Percentiles rank a stretch among this genome's conserved stretches.
These are phyloP conservation scores for Cenchrus fungigraminus DNA, from an alignment of 176 grass and related monocot species.

Conservation along the genomic window DNA sequence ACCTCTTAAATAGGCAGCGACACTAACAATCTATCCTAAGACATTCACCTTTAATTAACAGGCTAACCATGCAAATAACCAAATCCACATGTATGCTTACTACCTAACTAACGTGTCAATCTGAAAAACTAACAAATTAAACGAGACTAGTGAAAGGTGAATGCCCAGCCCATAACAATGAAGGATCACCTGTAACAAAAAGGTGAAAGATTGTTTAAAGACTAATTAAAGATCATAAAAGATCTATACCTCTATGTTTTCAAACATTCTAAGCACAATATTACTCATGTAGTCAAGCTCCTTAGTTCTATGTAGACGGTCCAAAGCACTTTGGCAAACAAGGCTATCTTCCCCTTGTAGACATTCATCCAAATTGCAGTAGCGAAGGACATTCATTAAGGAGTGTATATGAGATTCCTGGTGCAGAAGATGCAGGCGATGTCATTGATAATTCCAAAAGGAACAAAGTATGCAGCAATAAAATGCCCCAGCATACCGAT, in stretches of 20 bases:
- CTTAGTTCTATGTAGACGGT: slow-evolving; percentile 81
- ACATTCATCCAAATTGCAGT: slow-evolving; percentile 94
- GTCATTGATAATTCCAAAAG: slow-evolving; percentile 33
- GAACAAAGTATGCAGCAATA: slow-evolving; percentile 30
- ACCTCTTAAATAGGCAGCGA: too few species aligned
- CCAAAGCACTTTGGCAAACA: slow-evolving; percentile 82
- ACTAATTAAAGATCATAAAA: slow-evolving; percentile 27
- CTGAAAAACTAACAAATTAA: neutral
- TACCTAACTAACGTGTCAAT: too few species aligned
- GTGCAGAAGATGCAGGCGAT: slow-evolving; percentile 31
- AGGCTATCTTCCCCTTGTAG: slow-evolving; percentile 94
- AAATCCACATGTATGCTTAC: too few species aligned
- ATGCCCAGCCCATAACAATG: neutral
- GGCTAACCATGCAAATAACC: too few species aligned
- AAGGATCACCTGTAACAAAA: slow-evolving; percentile 2
- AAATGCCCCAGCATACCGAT: slow-evolving; percentile 58
- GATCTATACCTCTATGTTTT: slow-evolving; percentile 86
- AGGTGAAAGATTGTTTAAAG: neutral
- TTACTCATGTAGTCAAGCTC: slow-evolving; percentile 99
- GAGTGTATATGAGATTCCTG: slow-evolving; percentile 99
- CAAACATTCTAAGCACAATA: slow-evolving; percentile 96
- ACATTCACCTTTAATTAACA: too few species aligned
- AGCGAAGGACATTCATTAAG: slow-evolving; percentile 96
- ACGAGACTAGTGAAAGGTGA: too few species aligned
- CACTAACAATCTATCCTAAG: too few species aligned